Conservation (phyloP, 106 monocot species). For the Allium sativum region DNA sequence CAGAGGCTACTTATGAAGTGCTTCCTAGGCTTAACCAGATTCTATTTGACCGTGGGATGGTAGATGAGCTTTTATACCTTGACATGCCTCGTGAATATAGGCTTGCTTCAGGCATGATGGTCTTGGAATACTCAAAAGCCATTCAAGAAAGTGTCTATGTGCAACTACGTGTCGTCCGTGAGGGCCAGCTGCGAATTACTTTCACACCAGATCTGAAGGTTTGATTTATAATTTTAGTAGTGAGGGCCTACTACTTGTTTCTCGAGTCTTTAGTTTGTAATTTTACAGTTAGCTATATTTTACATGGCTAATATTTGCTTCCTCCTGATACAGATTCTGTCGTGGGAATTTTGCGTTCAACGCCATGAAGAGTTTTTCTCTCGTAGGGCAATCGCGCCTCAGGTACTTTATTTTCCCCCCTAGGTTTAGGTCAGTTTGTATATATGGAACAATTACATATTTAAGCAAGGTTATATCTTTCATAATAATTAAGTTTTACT, state of each 20-base stretch:
- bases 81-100: constrained; percentile 72
- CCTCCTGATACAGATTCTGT: constrained; percentile 56
- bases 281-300: no score
- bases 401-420: constrained; percentile 28
- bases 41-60: constrained; percentile 81
- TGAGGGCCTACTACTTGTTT: no score
- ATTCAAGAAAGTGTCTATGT: constrained; percentile 89
- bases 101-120: constrained; percentile 64
- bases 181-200: constrained; percentile 77
- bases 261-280: no score
- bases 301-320: no score
- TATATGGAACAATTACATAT: no score
- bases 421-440: no score
- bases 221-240: no score
- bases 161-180: constrained; percentile 76
- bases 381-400: constrained; percentile 70
- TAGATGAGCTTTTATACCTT: constrained; percentile 79
- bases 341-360: constrained; percentile 90
- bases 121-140: constrained; percentile 82
- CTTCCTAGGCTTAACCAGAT: constrained; percentile 87
- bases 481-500: no score
- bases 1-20: constrained; percentile 87
- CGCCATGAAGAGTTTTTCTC: constrained; percentile 86
- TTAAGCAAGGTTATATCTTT: no score
- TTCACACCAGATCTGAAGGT: constrained; percentile 97